These are phyloP conservation scores for Syzygium aqueum DNA, from an alignment of 345 rosid species.

Conservation along the genomic window DNA sequence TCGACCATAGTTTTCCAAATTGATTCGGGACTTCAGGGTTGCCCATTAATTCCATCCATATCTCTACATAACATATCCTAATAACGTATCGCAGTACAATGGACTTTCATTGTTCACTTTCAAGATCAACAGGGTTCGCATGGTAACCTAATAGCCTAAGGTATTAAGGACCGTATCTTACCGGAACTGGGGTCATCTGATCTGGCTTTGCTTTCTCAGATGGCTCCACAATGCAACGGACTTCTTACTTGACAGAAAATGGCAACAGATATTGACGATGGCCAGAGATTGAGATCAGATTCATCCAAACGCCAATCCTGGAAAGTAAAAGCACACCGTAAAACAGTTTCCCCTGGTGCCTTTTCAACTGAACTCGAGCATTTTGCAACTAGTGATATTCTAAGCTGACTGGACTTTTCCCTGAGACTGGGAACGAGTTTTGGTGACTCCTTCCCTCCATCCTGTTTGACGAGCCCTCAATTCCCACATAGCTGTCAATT, in stretches of 20 bases:
- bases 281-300: neutral
- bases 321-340: neutral
- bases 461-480: slow-evolving; percentile 79
- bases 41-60: neutral
- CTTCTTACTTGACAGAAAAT: neutral
- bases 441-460: slow-evolving; percentile 59
- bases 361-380: neutral
- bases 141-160: neutral
- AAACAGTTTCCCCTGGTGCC: neutral
- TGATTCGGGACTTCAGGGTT: neutral
- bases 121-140: neutral
- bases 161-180: neutral
- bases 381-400: neutral
- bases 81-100: neutral
- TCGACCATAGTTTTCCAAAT: neutral
- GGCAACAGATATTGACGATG: neutral
- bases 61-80: neutral
- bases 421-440: slow-evolving; percentile 33
- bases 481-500: slow-evolving; percentile 69
- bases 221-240: neutral
- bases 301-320: neutral
- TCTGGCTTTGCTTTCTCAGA: neutral
- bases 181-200: neutral
- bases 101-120: neutral
- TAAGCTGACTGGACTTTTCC: slow-evolving; percentile 41